Evolutionary conservation across 2,329 filamentous ascomycete species (phyloP).

Genomic region (Thermomyces lanuginosus): DNA sequence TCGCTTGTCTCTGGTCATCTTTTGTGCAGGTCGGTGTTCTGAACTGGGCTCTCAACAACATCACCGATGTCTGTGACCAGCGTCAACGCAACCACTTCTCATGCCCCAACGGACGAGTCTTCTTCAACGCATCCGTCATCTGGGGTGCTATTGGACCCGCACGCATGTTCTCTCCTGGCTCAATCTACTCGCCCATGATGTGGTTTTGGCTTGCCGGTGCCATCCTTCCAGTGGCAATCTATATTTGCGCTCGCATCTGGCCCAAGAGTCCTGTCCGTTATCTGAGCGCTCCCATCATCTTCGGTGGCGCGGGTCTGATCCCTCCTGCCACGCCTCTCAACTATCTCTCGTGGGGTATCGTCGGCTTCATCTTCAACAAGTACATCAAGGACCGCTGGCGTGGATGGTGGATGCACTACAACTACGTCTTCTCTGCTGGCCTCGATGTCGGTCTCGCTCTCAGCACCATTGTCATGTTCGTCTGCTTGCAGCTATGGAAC

Average conservation of each 20-base stretch:
- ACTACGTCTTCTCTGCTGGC: constrained; percentile 57
- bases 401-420: constrained; percentile 65
- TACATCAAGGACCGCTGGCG: constrained; percentile 47
- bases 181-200: constrained; percentile 47
- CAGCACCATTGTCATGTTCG: constrained; percentile 53
- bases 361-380: constrained; percentile 53
- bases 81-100: constrained; percentile 43
- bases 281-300: constrained; percentile 52
- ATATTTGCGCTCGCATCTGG: constrained; percentile 42
- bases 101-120: constrained; percentile 42
- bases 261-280: constrained; percentile 48
- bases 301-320: constrained; percentile 45
- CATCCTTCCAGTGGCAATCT: constrained; percentile 46
- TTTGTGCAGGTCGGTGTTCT: constrained; percentile 33
- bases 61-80: constrained; percentile 47
- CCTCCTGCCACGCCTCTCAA: constrained; percentile 56
- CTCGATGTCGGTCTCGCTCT: constrained; percentile 53
- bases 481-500: constrained; percentile 46
- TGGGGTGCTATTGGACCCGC: constrained; percentile 58
- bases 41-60: constrained; percentile 36
- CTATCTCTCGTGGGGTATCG: constrained; percentile 53
- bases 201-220: constrained; percentile 58
- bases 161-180: constrained; percentile 49
- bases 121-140: constrained; percentile 54
- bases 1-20: constrained; percentile 35